Conservation (phyloP, 2,329 filamentous ascomycete genomes). For the Ophiocordyceps camponoti-rufipedis region DNA sequence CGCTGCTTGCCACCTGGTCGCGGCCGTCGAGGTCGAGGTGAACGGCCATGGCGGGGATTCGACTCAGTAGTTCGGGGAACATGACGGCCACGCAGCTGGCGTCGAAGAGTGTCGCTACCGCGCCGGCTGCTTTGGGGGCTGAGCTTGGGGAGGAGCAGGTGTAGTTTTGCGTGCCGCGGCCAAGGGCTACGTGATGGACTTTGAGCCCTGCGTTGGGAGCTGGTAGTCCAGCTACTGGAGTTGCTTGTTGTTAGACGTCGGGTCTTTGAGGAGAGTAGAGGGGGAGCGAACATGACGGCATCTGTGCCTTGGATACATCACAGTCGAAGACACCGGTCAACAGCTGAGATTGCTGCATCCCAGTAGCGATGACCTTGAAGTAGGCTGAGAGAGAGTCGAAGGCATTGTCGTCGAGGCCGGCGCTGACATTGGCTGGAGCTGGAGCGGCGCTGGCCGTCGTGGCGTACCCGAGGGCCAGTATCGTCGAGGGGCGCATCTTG, state of each 20-base stretch:
- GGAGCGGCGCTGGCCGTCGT: constrained; percentile 29
- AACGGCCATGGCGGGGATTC: constrained; percentile 50
- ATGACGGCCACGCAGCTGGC: constrained; percentile 59
- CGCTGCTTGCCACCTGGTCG: constrained; percentile 18
- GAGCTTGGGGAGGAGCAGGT: constrained; percentile 39
- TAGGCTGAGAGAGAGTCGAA: constrained; percentile 35
- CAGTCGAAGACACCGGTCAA: constrained; percentile 26
- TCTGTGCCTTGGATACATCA: constrained; percentile 31
- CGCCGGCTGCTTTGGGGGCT: constrained; percentile 44
- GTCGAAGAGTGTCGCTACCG: constrained; percentile 74
- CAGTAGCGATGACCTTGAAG: constrained; percentile 40
- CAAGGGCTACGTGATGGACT: constrained; percentile 65
- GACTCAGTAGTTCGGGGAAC: constrained; percentile 45
- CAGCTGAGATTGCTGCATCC: constrained; percentile 28
- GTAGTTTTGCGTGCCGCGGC: constrained; percentile 87
- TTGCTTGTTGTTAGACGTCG: neutral
- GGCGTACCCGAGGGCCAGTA: constrained; percentile 26
- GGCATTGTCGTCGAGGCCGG: constrained; percentile 17
- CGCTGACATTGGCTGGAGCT: constrained; percentile 15
- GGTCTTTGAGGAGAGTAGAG: neutral
- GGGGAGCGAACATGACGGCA: constrained; percentile 26
- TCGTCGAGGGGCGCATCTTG: constrained; percentile 32
- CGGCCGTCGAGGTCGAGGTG: constrained; percentile 37
- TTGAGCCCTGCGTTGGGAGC: constrained; percentile 37
- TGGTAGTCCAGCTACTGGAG: constrained; percentile 34